phyloP scores from a whole-genome alignment of 768 basidiomycete species.

The Phaeotremella fagi region DNA sequence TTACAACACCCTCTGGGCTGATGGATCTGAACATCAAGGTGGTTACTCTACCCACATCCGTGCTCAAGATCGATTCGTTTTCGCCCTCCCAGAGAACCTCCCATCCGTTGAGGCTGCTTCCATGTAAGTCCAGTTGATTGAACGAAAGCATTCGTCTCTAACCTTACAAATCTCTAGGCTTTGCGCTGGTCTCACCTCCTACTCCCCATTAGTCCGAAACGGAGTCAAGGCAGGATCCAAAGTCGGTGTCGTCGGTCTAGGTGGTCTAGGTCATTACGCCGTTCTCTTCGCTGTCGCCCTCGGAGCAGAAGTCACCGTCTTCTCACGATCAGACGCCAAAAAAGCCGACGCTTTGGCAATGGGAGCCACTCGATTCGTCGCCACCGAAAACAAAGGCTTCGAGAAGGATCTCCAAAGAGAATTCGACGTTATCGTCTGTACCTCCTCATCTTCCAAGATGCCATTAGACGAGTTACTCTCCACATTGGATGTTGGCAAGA shows the following conservation, averaged over 20 bases:
- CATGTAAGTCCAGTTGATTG: constrained; percentile 48
- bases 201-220: constrained; percentile 58
- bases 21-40: constrained; percentile 49
- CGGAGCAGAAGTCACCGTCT: constrained; percentile 59
- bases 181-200: constrained; percentile 63
- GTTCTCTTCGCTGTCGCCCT: constrained; percentile 56
- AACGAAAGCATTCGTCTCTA: background rate
- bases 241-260: constrained; percentile 64
- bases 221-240: constrained; percentile 60
- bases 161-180: constrained; percentile 44
- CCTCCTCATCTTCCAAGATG: constrained; percentile 50
- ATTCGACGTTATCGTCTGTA: constrained; percentile 51
- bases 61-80: constrained; percentile 55
- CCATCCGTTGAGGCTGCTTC: constrained; percentile 58
- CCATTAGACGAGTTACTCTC: constrained; percentile 57
- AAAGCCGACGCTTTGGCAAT: constrained; percentile 57
- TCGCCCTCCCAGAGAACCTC: constrained; percentile 58
- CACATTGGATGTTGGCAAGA: constrained; percentile 56
- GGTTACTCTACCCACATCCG: constrained; percentile 56
- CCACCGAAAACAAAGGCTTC: constrained; percentile 50
- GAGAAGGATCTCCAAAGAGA: constrained; percentile 44
- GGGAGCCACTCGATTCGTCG: constrained; percentile 53
- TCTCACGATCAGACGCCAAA: constrained; percentile 59
- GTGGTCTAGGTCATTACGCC: constrained; percentile 54
- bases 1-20: constrained; percentile 44